Percentiles rank a stretch among this genome's conserved stretches.
These are phyloP conservation scores for Pichia deserticola DNA, from an alignment of 805 yeast genomes.

Conservation along the genomic window DNA sequence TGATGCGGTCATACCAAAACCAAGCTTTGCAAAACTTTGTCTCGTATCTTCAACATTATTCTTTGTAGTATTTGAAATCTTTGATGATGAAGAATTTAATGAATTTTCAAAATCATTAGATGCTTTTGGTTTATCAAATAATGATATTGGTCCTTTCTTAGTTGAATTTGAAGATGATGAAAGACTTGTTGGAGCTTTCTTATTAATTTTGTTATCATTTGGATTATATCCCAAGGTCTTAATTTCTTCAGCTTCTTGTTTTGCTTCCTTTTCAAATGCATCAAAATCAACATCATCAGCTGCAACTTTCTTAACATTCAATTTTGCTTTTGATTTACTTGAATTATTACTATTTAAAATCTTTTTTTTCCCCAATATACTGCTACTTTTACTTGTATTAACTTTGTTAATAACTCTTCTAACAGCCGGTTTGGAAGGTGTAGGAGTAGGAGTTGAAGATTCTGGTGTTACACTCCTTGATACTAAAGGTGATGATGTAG, in stretches of 20 bases:
- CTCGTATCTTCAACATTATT: slow-evolving; percentile 40
- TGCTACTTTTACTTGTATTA: slow-evolving; percentile 8
- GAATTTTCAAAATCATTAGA: not conserved
- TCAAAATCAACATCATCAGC: slow-evolving; percentile 48
- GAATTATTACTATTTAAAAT: slow-evolving; percentile 40
- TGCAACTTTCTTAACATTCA: slow-evolving; percentile 50
- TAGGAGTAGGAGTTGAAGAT: slow-evolving; percentile 28
- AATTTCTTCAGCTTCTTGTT: slow-evolving; percentile 70
- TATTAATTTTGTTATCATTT: slow-evolving; percentile 17
- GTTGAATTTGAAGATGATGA: slow-evolving; percentile 6
- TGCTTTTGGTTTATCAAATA: not conserved
- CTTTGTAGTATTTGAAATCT: not conserved
- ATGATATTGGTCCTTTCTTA: slow-evolving; percentile 12
- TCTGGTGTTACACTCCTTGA: slow-evolving; percentile 36
- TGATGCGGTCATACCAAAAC: slow-evolving; percentile 82
- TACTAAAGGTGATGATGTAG: slow-evolving; percentile 40
- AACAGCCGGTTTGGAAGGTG: slow-evolving; percentile 28
- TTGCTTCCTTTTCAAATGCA: slow-evolving; percentile 68
- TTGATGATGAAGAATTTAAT: not conserved
- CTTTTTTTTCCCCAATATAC: slow-evolving; percentile 19
- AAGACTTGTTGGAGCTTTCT: slow-evolving; percentile 12
- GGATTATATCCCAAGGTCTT: slow-evolving; percentile 48
- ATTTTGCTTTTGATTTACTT: slow-evolving; percentile 43
- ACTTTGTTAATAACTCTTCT: slow-evolving; percentile 26
- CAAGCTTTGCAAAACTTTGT: slow-evolving; percentile 72